phyloP scores from a whole-genome alignment of 306 rosid species.

The Benincasa hispida region DNA sequence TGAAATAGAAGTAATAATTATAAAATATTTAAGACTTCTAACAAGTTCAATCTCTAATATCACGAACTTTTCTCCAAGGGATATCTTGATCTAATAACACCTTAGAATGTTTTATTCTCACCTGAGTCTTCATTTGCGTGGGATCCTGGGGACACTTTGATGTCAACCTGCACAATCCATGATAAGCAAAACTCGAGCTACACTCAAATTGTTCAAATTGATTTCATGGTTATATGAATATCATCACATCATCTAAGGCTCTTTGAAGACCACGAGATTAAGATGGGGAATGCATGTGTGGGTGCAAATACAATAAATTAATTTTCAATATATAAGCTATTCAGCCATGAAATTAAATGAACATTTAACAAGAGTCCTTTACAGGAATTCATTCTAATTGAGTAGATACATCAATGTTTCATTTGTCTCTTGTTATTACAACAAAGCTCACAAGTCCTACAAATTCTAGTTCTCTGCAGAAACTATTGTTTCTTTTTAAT shows the following conservation, averaged over 20 bases:
- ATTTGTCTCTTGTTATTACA: no score
- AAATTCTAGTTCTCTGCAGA: background rate
- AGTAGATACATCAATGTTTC: background rate
- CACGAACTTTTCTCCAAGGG: background rate
- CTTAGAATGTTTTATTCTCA: slow-evolving; percentile 13
- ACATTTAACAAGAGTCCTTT: background rate
- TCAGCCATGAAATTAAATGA: background rate
- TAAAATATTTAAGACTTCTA: background rate
- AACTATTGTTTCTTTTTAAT: background rate
- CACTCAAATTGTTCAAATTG: background rate
- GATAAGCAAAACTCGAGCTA: background rate
- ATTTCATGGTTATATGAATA: background rate
- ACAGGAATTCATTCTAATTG: background rate
- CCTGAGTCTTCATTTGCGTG: slow-evolving; percentile 92
- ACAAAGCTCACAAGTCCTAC: no score
- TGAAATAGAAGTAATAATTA: background rate
- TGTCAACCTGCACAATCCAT: slow-evolving; percentile 59
- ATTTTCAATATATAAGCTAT: no score
- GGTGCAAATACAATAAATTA: background rate
- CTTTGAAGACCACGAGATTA: background rate
- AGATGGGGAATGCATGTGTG: background rate
- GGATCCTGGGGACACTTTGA: slow-evolving; percentile 91
- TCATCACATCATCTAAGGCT: background rate
- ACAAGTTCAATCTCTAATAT: background rate
- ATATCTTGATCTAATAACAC: background rate